phyloP scores from a whole-genome alignment of 2,329 filamentous ascomycete species.

The Chaetomium globosum region DNA sequence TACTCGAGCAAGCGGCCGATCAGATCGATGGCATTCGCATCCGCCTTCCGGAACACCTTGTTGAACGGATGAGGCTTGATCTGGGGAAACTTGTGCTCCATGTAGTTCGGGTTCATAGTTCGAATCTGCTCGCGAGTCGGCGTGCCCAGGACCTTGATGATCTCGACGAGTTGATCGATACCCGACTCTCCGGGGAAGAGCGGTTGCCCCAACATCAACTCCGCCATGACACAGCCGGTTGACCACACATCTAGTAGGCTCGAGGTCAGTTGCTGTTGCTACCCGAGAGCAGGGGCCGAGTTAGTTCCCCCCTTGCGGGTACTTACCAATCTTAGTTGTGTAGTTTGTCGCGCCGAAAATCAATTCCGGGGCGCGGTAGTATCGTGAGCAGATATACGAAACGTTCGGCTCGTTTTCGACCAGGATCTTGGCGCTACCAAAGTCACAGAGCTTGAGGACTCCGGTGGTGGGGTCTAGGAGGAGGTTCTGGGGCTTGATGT shows the following conservation, averaged over 20 bases:
- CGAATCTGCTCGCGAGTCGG: conserved; percentile 97
- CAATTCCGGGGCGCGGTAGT: conserved; percentile 96
- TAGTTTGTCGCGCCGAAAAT: conserved; percentile 99
- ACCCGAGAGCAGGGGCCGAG: not conserved
- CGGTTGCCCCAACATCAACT: conserved; percentile 97
- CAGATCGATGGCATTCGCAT: conserved; percentile 87
- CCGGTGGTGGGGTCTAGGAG: conserved; percentile 89
- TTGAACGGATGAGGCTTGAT: conserved; percentile 99
- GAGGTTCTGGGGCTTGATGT: conserved; percentile 99
- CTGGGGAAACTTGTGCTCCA: conserved; percentile 99
- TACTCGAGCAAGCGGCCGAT: conserved; percentile 95
- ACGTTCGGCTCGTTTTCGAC: conserved; percentile 99
- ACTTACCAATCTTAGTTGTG: conserved; percentile 97
- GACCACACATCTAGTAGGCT: conserved; percentile 86
- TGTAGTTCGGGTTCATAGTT: conserved; percentile 99
- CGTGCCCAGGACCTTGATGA: conserved; percentile 97
- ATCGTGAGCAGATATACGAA: conserved; percentile 98
- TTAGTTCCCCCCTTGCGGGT: no score
- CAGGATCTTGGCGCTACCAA: conserved; percentile 97
- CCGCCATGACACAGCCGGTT: conserved; percentile 98
- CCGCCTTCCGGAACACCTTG: conserved; percentile 98
- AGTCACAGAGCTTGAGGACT: conserved; percentile 96
- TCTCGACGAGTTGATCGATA: conserved; percentile 97
- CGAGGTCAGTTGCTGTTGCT: conserved; percentile 13
- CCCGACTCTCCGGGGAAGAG: conserved; percentile 97